Percentiles rank a stretch among this genome's conserved stretches.
Evolutionary conservation across 2,329 filamentous ascomycete genomes (phyloP).

Genomic region (Colletotrichum lini): DNA sequence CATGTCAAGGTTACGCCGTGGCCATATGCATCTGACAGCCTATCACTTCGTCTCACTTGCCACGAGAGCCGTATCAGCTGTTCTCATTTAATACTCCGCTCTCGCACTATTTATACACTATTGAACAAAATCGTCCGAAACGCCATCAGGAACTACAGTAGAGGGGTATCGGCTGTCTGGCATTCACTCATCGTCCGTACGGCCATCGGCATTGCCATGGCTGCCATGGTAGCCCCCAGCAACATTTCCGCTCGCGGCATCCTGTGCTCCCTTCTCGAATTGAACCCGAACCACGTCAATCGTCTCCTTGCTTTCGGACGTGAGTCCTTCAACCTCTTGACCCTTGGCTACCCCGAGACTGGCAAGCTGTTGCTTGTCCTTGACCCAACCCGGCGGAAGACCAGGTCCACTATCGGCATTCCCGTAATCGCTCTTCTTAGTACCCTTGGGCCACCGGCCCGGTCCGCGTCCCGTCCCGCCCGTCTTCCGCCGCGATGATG

Average conservation of each 20-base stretch:
- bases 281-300: slow-evolving; percentile 42
- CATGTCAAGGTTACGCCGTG: neutral
- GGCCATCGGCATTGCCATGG: slow-evolving; percentile 5
- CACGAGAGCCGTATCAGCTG: neutral
- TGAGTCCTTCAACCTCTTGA: slow-evolving; percentile 39
- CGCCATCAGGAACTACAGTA: slow-evolving; percentile 10
- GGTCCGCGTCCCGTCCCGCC: slow-evolving; percentile 76
- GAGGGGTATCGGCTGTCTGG: slow-evolving; percentile 21
- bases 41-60: neutral
- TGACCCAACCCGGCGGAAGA: slow-evolving; percentile 70
- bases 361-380: slow-evolving; percentile 48
- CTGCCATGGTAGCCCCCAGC: neutral
- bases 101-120: slow-evolving; percentile 24
- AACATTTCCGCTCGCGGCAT: neutral
- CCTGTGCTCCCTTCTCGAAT: slow-evolving; percentile 25
- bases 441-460: slow-evolving; percentile 77
- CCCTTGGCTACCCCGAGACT: slow-evolving; percentile 36
- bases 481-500: slow-evolving; percentile 65
- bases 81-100: slow-evolving; percentile 8
- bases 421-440: slow-evolving; percentile 77
- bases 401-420: slow-evolving; percentile 77
- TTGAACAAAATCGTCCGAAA: slow-evolving; percentile 15
- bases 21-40: neutral
- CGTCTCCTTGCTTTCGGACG: slow-evolving; percentile 29
- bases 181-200: slow-evolving; percentile 28